phyloP scores from a whole-genome alignment of 768 basidiomycete species.

The Leccinellum luteum region DNA sequence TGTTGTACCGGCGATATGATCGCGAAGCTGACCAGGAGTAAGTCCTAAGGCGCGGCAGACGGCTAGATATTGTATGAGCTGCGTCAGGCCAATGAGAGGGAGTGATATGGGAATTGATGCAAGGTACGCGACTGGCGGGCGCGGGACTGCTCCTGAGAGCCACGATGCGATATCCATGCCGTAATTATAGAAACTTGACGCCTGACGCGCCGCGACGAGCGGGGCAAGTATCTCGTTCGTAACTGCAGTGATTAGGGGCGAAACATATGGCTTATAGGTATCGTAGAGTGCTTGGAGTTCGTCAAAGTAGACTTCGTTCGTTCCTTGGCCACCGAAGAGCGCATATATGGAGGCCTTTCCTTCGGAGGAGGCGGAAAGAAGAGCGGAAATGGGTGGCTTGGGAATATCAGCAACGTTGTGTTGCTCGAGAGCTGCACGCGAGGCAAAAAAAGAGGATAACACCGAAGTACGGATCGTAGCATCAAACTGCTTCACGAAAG shows the following conservation, averaged over 20 bases:
- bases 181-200: conserved; percentile 65
- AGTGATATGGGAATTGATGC: conserved; percentile 93
- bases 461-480: conserved; percentile 74
- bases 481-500: conserved; percentile 72
- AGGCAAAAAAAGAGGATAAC: conserved; percentile 75
- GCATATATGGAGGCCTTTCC: conserved; percentile 80
- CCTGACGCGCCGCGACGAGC: conserved; percentile 57
- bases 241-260: conserved; percentile 62
- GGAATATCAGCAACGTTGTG: conserved; percentile 56
- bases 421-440: conserved; percentile 66
- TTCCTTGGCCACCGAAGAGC: conserved; percentile 96
- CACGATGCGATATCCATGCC: conserved; percentile 83
- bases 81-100: conserved; percentile 94
- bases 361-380: conserved; percentile 59
- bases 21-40: conserved; percentile 77
- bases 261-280: conserved; percentile 85
- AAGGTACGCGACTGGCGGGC: conserved; percentile 81
- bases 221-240: conserved; percentile 68
- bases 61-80: conserved; percentile 89
- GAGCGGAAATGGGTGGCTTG: conserved; percentile 58
- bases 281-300: conserved; percentile 91
- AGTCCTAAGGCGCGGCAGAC: conserved; percentile 72
- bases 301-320: conserved; percentile 97
- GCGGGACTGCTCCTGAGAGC: conserved; percentile 68
- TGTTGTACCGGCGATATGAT: conserved; percentile 79